These are phyloP conservation scores for Salvia rosmarinus DNA, from an alignment of 257 asterid genomes.

Conservation along the genomic window DNA sequence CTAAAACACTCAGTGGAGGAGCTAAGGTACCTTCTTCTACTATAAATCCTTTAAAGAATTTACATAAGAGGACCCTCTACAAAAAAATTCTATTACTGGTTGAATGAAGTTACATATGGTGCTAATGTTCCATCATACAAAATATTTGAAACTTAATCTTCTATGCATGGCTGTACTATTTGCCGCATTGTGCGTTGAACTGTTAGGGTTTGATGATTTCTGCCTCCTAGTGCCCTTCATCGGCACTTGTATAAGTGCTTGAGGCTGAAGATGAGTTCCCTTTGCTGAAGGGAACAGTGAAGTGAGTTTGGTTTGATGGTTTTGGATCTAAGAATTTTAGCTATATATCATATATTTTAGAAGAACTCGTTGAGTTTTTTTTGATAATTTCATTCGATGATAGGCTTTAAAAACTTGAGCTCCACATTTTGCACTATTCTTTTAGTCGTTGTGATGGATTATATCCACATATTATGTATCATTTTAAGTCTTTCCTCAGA, in stretches of 20 bases:
- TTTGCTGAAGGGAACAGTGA: conserved; percentile 12
- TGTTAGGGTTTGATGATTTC: neutral
- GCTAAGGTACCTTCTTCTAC: conserved; percentile 63
- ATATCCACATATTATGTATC: neutral
- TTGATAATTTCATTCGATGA: neutral
- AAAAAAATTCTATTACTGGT: neutral
- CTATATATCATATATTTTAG: neutral
- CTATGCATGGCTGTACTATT: neutral
- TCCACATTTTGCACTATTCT: neutral
- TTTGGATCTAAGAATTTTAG: conserved; percentile 3
- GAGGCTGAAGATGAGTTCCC: neutral
- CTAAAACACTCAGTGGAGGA: conserved; percentile 89
- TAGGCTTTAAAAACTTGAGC: neutral
- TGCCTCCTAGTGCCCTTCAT: neutral
- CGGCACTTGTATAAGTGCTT: neutral
- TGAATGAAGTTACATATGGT: conserved; percentile 17
- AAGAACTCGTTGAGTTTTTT: neutral
- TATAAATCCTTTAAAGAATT: neutral
- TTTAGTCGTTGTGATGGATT: neutral
- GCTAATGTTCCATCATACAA: conserved; percentile 12
- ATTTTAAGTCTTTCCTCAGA: neutral
- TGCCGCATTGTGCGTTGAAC: neutral
- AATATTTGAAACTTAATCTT: neutral
- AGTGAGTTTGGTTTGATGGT: neutral
- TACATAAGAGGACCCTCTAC: conserved; percentile 10